Evolutionary conservation across 257 asterid species (phyloP), one percentile per base, ranked within the genome.

Genomic region (Ballota nigra): DNA sequence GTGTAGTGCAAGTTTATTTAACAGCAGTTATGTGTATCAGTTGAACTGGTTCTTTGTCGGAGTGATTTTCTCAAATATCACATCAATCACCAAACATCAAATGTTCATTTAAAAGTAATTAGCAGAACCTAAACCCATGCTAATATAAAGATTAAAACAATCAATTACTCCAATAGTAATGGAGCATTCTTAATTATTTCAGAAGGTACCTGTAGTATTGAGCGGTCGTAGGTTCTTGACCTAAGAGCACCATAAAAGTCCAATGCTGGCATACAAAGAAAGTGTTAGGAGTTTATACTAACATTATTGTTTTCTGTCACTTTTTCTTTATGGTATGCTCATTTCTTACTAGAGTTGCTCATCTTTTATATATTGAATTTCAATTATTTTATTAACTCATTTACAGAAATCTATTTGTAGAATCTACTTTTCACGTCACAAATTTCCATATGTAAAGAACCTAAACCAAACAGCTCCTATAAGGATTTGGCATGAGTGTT

Each of bases 221-320:
- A 89, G 61, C 86, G 83, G 74, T 93, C 98, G 62, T 91, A 91
- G 31, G 97, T 93, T 79, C 98, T 84, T 62, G 97, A 91, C 80
- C 98, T 84, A 65, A 93, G 79, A 75, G 98, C 97, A 61, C 98
- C 97, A 79, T 87, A 93, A 75, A 93, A 91, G 74, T 93, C 98
- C 91, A 93, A 80, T 49, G 98, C 97, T 93, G 92, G 76, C 62
- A 68, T 31, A 58, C 59, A 61, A 79, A 22, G 33, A 57, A 34
- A 72, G 52, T 19, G 22, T 56, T 26, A 22, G 12, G 41, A 56
- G 56, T 6, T 8, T 5, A 49, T 16, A 13, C 8, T 6, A 41
- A 2, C 29, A 69, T n/a, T 45, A n/a, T 24, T 36, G 2, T 45
- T 24, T 64, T 3, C 20, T 49, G 22, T 64, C 26, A 52, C 9